Evolutionary conservation across 306 rosid species (phyloP), one percentile per base, ranked within the genome.

Genomic region (Trifolium fragiferum): DNA sequence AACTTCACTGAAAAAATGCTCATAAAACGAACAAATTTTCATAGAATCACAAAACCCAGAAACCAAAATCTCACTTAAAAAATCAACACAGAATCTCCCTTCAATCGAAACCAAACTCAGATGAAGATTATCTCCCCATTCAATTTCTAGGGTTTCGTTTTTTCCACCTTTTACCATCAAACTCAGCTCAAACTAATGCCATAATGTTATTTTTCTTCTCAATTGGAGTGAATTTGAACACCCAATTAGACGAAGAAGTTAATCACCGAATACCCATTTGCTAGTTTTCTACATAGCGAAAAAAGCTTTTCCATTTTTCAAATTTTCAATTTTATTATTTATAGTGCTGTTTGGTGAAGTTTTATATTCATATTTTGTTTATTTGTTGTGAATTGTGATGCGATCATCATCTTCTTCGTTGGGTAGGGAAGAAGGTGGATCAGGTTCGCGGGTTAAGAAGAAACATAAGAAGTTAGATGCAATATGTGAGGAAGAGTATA

Each of bases 401-500:
- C 91, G 89, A 89, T 81, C 84, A 19, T 38, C 65, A 11, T 72
- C 90, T 21, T 74, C 89, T 51, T 77, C 69, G 32, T 74, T 81
- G 32, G 71, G 84, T 15, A 70, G 81, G 64, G 82, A 68, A 23
- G 63, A 9, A 58, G 84, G 57, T 75, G 82, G 79, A 84, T 88
- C 89, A 68, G 87, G 89, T 70, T 83, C 59, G 67, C 76, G 87
- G 91, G 83, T 80, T 73, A 82, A 89, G 86, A 93, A 86, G 93
- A 94, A 92, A 91, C 93, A 85, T 59, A 94, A 94, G 90, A 90
- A 89, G 84, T 87, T 94, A 38, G 96, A 94, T 76, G 97, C 97
- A 55, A 94, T 94, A 74, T 87, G 93, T 27, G 97, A 94, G 53
- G 80, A 79, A 7, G 96, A 88, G 89, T 92, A 86, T 77, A 90